A percentile compares a stretch with the other conserved stretches of the same genome.
Conservation (phyloP, 495 filamentous ascomycete genomes). For the Amorphotheca resinae region DNA sequence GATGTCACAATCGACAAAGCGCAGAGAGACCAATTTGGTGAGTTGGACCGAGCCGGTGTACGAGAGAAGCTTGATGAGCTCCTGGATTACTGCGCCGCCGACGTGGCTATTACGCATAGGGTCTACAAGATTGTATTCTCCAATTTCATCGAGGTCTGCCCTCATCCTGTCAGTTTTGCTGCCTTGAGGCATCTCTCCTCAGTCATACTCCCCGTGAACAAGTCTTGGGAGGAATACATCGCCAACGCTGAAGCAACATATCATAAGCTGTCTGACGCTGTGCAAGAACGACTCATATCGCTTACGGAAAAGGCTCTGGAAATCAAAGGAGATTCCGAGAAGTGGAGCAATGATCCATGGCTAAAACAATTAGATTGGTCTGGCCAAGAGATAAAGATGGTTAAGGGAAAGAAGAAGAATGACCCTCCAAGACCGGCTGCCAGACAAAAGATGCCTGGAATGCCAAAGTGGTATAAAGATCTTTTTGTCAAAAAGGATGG, state of each 20-base stretch:
- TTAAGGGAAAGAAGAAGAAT: conserved; percentile 75
- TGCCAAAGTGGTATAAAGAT: conserved; percentile 94
- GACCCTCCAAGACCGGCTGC: conserved; percentile 66
- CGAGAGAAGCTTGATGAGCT: conserved; percentile 61
- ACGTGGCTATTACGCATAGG: conserved; percentile 83
- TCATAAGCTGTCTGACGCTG: conserved; percentile 56
- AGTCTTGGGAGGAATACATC: conserved; percentile 77
- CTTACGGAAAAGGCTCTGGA: conserved; percentile 66
- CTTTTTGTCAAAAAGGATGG: conserved; percentile 54
- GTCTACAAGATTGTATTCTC: conserved; percentile 90
- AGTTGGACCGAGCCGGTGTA: conserved; percentile 59
- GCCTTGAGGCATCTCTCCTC: conserved; percentile 84
- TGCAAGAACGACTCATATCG: conserved; percentile 56
- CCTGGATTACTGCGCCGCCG: conserved; percentile 89
- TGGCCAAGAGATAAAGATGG: conserved; percentile 80
- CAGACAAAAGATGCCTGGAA: conserved; percentile 84
- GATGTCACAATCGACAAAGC: conserved; percentile 85
- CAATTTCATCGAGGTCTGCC: conserved; percentile 74
- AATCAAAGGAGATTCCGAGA: conserved; percentile 51
- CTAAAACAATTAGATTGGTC: conserved; percentile 90
- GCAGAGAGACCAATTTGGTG: conserved; percentile 75
- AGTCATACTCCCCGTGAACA: conserved; percentile 81
- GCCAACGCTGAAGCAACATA: conserved; percentile 75
- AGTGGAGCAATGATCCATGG: conserved; percentile 74
- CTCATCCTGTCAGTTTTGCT: conserved; percentile 94